phyloP scores from a whole-genome alignment of 2,329 filamentous ascomycete species.

The Hypoxylon sp. region DNA sequence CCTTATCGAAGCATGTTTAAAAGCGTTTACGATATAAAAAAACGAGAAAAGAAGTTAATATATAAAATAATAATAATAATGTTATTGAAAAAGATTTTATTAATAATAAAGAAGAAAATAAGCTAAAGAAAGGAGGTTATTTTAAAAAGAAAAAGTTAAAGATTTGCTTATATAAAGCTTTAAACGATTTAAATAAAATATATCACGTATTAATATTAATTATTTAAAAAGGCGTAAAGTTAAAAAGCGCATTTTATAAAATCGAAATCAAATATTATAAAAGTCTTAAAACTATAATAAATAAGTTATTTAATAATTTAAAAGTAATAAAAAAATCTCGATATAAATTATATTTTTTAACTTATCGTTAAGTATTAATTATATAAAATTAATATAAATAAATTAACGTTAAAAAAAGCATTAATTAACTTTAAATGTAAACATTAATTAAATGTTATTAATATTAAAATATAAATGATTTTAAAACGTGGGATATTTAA shows the following conservation, averaged over 20 bases:
- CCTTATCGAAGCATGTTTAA: neutral
- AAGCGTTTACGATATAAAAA: neutral
- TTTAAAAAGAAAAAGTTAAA: too few relatives aligned
- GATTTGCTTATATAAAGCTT: too few relatives aligned
- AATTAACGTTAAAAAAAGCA: neutral
- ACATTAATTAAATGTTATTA: neutral
- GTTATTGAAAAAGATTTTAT: neutral
- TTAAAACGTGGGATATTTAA: neutral
- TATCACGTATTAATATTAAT: too few relatives aligned
- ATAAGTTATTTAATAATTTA: neutral
- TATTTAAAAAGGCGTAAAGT: too few relatives aligned
- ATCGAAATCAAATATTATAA: too few relatives aligned
- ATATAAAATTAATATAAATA: neutral
- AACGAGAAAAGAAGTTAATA: neutral
- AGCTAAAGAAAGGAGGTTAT: too few relatives aligned
- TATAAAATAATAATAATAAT: slow-evolving; percentile 2
- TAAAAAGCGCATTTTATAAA: too few relatives aligned
- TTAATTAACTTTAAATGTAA: neutral
- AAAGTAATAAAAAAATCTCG: neutral
- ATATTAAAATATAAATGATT: neutral
- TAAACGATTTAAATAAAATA: too few relatives aligned
- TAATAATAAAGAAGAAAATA: neutral
- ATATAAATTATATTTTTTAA: neutral
- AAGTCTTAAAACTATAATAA: neutral
- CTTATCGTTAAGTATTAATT: neutral